These are phyloP conservation scores for Limonomyces culmigenus DNA, from an alignment of 1,284 basidiomycete species.

Conservation along the genomic window DNA sequence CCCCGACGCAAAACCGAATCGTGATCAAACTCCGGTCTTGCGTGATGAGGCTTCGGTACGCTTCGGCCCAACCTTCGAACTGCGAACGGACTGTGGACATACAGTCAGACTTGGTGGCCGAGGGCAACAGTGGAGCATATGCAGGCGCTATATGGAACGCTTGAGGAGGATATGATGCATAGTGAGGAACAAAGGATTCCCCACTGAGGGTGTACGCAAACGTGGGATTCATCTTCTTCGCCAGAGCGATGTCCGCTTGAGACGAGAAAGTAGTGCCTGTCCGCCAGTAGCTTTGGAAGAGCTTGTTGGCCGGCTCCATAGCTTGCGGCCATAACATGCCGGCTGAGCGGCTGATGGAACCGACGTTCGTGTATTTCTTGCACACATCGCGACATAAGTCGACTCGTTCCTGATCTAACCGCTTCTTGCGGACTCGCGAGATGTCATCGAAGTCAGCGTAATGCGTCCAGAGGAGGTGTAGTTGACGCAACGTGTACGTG, in stretches of 20 bases:
- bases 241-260: constrained; percentile 9
- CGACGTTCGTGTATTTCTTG: neutral
- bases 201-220: constrained; percentile 26
- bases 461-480: constrained; percentile 24
- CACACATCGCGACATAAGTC: neutral
- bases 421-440: constrained; percentile 1
- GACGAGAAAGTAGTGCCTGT: constrained; percentile 22
- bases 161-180: constrained; percentile 25
- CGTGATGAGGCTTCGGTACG: constrained; percentile 11
- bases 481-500: constrained; percentile 21
- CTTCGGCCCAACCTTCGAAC: constrained; percentile 19
- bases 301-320: constrained; percentile 7
- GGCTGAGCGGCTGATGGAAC: neutral
- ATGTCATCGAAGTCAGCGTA: constrained; percentile 15
- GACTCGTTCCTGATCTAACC: neutral
- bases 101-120: constrained; percentile 8
- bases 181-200: constrained; percentile 26
- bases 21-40: constrained; percentile 1
- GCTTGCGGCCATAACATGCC: constrained; percentile 8
- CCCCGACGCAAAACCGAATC: constrained; percentile 20
- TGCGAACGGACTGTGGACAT: constrained; percentile 14
- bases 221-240: constrained; percentile 26
- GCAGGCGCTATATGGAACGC: constrained; percentile 28
- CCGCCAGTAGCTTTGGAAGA: constrained; percentile 22
- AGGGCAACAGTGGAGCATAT: constrained; percentile 9